Base-by-base conservation (phyloP, 495 filamentous ascomycete genomes). In the Hamigera avellanea region DNA sequence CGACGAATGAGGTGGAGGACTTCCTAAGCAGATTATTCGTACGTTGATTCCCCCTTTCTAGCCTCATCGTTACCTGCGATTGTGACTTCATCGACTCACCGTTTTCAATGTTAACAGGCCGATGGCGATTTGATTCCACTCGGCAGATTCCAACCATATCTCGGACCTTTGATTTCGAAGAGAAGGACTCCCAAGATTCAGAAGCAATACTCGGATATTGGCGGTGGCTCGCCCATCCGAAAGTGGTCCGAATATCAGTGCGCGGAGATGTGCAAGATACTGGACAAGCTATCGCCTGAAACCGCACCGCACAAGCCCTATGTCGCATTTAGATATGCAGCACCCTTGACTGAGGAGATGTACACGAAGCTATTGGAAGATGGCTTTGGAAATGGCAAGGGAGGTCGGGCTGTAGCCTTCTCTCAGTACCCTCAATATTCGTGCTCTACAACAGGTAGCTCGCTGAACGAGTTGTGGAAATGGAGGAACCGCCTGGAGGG, bases 341-440 rank as follows among this genome's bases (percentile, higher is more conserved):
- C 84, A 32, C 93, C 93, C 1, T 62, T 99, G 46, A 99, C 93
- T 0, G 93, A 96, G 59, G 78, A 89, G 33, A 93, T 83, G 74
- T 96, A 96, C 52, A 66, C 70, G 17, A 67, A 73, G 41, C 55
- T 99, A 40, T 57, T 95, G 29, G 76, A 72, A 16, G 93, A 99
- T 60, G 93, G 93, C 0, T 88, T 99, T 48, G 85, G 84, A 25
- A 72, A 74, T 17, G 87, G 86, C 1, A 83, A 76, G 41, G 86
- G 86, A 9, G 87, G 87, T 1, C 76, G 93, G 35, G 93, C 93
- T 3, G 85, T 99, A 6, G 93, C 93, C 2, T 99, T 96, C 57
- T 94, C 91, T 3, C 93, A 99, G 55, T 99, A 99, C 48, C 93
- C 93, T 14, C 93, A 99, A 54, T 99, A 99, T 55, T 91, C 83